Percentiles rank a stretch among this genome's conserved stretches.
phyloP scores from a whole-genome alignment of 352 stramenopile species.

The Pythium sukuiense region DNA sequence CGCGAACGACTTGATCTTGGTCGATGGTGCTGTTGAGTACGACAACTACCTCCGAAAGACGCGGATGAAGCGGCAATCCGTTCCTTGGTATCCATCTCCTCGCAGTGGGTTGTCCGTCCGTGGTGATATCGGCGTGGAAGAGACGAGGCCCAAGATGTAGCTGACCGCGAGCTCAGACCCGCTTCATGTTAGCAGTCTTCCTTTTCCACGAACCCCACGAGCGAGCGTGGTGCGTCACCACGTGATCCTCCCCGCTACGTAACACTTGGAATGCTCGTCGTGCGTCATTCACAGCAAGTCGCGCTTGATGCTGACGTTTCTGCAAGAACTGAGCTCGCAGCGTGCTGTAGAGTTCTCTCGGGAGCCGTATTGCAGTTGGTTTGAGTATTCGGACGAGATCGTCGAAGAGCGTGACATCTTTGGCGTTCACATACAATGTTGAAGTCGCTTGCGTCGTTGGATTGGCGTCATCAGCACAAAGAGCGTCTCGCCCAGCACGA shows the following conservation, averaged over 20 bases:
- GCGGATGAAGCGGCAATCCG: not conserved
- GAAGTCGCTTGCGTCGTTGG: constrained; percentile 24
- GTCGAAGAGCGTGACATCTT: constrained; percentile 40
- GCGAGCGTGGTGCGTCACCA: constrained; percentile 11
- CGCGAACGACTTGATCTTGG: constrained; percentile 12
- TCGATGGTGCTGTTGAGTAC: constrained; percentile 21
- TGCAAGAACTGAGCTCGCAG: constrained; percentile 29
- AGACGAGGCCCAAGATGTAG: not conserved
- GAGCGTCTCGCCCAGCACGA: constrained; percentile 35
- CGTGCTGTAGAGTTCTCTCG: constrained; percentile 44
- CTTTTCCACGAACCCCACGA: constrained; percentile 43
- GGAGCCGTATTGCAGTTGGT: constrained; percentile 30
- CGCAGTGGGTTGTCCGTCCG: no score
- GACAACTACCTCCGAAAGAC: constrained; percentile 8
- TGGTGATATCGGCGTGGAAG: not conserved
- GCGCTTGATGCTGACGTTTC: constrained; percentile 8
- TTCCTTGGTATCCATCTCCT: not conserved
- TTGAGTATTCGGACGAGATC: constrained; percentile 43
- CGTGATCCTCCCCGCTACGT: constrained; percentile 19
- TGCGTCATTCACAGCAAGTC: constrained; percentile 40
- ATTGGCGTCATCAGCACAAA: not conserved
- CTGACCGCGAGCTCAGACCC: not conserved
- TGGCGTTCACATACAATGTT: constrained; percentile 49
- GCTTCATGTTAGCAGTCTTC: not conserved
- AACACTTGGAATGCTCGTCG: constrained; percentile 49